These are phyloP conservation scores for Russula sp. DNA, from an alignment of 768 basidiomycete species.

Conservation along the genomic window DNA sequence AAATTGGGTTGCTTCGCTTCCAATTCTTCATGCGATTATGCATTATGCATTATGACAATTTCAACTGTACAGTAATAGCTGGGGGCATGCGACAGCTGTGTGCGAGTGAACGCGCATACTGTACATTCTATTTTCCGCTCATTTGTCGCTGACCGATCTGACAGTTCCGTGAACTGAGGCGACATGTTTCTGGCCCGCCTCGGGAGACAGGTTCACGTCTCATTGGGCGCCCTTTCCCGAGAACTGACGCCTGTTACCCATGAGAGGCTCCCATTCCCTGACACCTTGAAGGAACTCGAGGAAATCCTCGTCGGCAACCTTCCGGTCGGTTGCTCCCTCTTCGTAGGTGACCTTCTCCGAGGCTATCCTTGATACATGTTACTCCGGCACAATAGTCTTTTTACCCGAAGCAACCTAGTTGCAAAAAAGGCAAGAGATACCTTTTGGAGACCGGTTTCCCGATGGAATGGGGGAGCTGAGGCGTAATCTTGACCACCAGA, in stretches of 20 bases:
- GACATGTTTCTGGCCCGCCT: slow-evolving; percentile 16
- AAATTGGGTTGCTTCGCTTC: too few species aligned
- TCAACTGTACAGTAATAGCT: too few species aligned
- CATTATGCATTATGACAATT: too few species aligned
- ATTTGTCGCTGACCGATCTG: background rate
- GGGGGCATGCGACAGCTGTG: too few species aligned
- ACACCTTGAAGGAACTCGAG: slow-evolving; percentile 9
- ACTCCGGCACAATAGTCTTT: slow-evolving; percentile 26
- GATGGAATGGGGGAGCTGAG: too few species aligned
- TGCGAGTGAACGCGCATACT: too few species aligned
- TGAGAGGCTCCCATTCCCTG: background rate
- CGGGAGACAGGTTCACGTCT: slow-evolving; percentile 24
- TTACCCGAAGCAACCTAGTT: too few species aligned
- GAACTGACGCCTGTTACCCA: background rate
- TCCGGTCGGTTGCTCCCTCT: slow-evolving; percentile 15
- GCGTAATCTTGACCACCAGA: too few species aligned
- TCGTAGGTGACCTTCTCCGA: background rate
- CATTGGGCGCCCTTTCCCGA: slow-evolving; percentile 20
- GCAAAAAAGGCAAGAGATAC: too few species aligned
- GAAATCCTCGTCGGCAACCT: slow-evolving; percentile 13
- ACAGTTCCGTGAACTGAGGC: slow-evolving; percentile 20
- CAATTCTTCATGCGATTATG: too few species aligned
- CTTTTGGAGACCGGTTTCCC: too few species aligned
- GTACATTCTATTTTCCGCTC: background rate
- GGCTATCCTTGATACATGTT: slow-evolving; percentile 25